These are phyloP conservation scores for Alternaria panax DNA, from an alignment of 2,329 filamentous ascomycete species.

Conservation along the genomic window DNA sequence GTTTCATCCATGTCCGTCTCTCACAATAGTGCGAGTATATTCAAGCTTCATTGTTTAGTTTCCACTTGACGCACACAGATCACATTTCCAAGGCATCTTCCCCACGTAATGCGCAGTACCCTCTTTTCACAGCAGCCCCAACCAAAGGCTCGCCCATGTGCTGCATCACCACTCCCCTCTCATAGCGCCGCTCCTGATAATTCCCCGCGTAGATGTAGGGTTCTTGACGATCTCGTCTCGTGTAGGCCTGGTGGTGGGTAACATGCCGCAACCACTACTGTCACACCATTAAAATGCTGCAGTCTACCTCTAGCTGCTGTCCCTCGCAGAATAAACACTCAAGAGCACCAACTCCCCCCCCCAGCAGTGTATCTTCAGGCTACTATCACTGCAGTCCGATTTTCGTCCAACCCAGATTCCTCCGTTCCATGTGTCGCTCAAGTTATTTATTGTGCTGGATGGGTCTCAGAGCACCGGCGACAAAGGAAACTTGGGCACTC, in stretches of 20 bases:
- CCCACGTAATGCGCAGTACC: not conserved
- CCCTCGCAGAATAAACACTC: not conserved
- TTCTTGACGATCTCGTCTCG: not conserved
- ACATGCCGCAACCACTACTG: not conserved
- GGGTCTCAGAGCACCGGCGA: not conserved
- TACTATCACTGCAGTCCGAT: not conserved
- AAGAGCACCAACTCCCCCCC: not conserved
- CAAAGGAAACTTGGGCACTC: not conserved
- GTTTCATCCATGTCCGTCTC: not conserved
- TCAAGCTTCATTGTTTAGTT: not conserved
- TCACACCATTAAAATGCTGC: slow-evolving; percentile 1
- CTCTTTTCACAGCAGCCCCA: not conserved
- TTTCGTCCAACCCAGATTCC: not conserved
- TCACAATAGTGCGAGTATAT: not conserved
- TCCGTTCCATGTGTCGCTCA: not conserved
- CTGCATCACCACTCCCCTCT: not conserved
- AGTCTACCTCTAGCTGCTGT: not conserved
- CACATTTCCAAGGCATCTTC: not conserved
- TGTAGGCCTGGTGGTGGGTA: not conserved
- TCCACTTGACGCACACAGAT: not conserved
- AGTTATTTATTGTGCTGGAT: not conserved
- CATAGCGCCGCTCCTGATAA: not conserved
- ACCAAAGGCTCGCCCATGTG: not conserved
- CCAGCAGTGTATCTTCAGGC: not conserved
- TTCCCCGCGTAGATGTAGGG: not conserved